Evolutionary conservation across 73 alveolate species (phyloP).

Genomic region (Tetrahymena elliotti): DNA sequence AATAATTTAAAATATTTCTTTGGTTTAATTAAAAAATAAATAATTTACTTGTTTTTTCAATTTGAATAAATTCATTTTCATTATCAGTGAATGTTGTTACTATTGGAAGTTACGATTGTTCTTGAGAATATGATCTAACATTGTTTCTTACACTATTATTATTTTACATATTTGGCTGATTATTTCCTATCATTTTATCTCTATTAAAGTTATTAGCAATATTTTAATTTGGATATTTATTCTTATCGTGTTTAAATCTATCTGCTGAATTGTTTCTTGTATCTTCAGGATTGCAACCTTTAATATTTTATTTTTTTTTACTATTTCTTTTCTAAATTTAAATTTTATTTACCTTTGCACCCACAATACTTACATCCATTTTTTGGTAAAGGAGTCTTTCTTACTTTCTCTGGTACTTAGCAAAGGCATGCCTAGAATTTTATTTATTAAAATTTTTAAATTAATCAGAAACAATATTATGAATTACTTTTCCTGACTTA

Average conservation of each 20-base stretch:
- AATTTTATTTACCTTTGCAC: constrained; percentile 54
- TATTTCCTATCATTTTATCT: background rate
- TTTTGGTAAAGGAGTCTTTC: constrained; percentile 60
- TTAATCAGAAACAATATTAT: background rate
- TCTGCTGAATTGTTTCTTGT: background rate
- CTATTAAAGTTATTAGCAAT: background rate
- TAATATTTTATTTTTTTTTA: background rate
- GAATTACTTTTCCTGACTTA: constrained; percentile 50
- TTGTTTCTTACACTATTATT: background rate
- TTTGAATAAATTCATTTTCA: background rate
- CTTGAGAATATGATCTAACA: background rate
- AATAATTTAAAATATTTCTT: background rate
- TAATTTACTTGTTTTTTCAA: background rate
- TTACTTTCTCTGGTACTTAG: constrained; percentile 71
- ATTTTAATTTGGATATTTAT: background rate
- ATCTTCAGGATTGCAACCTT: background rate
- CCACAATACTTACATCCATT: constrained; percentile 76
- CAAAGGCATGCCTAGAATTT: constrained; percentile 52
- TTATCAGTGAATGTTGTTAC: background rate
- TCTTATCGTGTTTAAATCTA: background rate
- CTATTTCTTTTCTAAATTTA: background rate
- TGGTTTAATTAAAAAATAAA: background rate
- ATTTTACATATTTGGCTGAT: background rate
- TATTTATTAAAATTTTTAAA: background rate
- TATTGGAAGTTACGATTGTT: background rate